phyloP scores from a whole-genome alignment of 345 rosid genomes.

The rapeseed (Brassica napus) region Da-Ae NC_063436.1:5799501-5800000 shows the following conservation, averaged over 20 bases:
- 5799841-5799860: not conserved
- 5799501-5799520: too few relatives aligned
- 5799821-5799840: too few relatives aligned
- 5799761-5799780: not conserved
- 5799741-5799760: conserved; percentile 16
- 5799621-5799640: conserved; percentile 74
- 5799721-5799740: not conserved
- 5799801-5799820: too few relatives aligned
- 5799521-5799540: not conserved
- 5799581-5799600: conserved; percentile 72
- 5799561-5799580: conserved; percentile 13
- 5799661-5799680: conserved; percentile 88
- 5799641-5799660: conserved; percentile 83
- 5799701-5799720: conserved; percentile 14
- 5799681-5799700: conserved; percentile 64
- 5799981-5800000: conserved; percentile 46
- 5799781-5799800: too few relatives aligned
- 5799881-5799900: not conserved
- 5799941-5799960: conserved; percentile 5
- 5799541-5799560: not conserved
- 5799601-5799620: conserved; percentile 78
- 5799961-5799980: not conserved
- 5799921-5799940: conserved; percentile 1
- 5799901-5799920: not conserved
- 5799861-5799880: not conserved